phyloP scores from a whole-genome alignment of 2,329 filamentous ascomycete species.

The Ustilaginoidea virens region DNA sequence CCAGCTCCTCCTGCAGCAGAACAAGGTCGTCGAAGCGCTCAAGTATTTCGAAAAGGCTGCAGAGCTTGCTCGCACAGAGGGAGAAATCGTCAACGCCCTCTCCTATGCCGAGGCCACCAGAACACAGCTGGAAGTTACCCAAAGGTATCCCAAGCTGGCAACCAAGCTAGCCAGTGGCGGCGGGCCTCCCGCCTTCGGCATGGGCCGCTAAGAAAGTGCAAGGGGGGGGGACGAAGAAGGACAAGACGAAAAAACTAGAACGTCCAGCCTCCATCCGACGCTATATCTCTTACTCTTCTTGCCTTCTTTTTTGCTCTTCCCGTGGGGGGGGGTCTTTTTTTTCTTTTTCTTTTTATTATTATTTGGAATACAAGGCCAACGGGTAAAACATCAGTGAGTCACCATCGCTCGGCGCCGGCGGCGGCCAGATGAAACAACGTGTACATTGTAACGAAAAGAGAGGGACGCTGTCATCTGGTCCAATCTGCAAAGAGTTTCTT shows the following conservation, averaged over 20 bases:
- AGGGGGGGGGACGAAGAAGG: neutral
- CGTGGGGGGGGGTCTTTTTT: too few species aligned
- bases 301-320: too few species aligned
- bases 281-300: too few species aligned
- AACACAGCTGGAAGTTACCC: slow-evolving; percentile 84
- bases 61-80: slow-evolving; percentile 84
- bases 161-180: slow-evolving; percentile 40
- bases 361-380: too few species aligned
- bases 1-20: slow-evolving; percentile 90
- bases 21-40: slow-evolving; percentile 87
- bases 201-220: slow-evolving; percentile 14
- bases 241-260: neutral
- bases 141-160: slow-evolving; percentile 71
- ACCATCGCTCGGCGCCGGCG: too few species aligned
- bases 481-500: too few species aligned
- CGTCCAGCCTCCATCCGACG: too few species aligned
- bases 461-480: too few species aligned
- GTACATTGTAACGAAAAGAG: too few species aligned
- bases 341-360: too few species aligned
- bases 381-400: too few species aligned
- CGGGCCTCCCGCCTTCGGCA: slow-evolving; percentile 19
- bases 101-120: slow-evolving; percentile 94
- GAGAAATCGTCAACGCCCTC: slow-evolving; percentile 89
- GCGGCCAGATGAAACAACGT: too few species aligned
- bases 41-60: slow-evolving; percentile 96